phyloP scores from a whole-genome alignment of 2,329 filamentous ascomycete genomes.

The Colletotrichum sp. region DNA sequence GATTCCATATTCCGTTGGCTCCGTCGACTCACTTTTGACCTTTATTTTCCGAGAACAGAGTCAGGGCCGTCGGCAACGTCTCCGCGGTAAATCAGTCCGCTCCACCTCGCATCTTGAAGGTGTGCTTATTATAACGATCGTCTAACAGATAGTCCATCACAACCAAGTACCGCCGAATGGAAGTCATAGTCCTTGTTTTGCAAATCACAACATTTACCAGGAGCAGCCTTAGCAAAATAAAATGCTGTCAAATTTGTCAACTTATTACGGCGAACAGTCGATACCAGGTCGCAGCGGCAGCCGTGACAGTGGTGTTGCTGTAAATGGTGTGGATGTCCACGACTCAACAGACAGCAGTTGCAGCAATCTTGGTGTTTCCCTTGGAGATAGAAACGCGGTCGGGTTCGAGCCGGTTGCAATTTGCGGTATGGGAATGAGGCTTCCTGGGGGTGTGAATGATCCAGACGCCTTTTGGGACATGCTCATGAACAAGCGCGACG shows the following conservation, averaged over 20 bases:
- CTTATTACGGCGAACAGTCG: background rate
- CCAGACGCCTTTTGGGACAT: slow-evolving; percentile 1
- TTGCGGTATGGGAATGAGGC: background rate
- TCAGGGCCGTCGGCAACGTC: background rate
- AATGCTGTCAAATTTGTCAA: background rate
- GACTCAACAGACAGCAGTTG: background rate
- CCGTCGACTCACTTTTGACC: fast-evolving
- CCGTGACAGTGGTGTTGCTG: background rate
- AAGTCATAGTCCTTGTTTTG: background rate
- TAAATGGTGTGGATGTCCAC: background rate
- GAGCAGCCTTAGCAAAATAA: background rate
- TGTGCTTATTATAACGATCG: fast-evolving
- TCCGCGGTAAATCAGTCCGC: background rate
- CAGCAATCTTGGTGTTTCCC: background rate
- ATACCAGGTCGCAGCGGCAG: background rate
- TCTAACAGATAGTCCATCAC: background rate
- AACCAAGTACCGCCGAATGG: background rate
- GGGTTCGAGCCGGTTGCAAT: background rate
- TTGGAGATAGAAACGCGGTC: background rate
- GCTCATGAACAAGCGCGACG: background rate
- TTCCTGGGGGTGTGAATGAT: background rate
- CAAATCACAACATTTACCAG: background rate
- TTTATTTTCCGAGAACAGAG: background rate
- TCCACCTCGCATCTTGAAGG: fast-evolving
- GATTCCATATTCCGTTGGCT: background rate